Conservation (phyloP, 176 grass and related monocot genomes). For the Zea luxurians region DNA sequence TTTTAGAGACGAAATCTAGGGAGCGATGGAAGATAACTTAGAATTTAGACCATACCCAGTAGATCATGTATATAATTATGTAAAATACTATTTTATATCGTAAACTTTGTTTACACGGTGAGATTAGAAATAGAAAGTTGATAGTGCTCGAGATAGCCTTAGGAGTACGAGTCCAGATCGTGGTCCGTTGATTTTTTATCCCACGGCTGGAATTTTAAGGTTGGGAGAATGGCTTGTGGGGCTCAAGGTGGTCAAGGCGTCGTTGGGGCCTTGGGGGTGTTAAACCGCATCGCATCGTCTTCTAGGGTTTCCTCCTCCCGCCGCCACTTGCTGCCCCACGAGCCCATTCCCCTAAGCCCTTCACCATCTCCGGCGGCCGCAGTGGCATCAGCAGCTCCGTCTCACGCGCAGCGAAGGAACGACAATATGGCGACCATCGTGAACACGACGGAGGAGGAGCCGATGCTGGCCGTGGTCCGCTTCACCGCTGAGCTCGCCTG, state of each 20-base stretch:
- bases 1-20: too few relatives aligned
- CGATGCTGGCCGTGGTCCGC: conserved; percentile 74
- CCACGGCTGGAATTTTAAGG: not conserved
- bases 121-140: too few relatives aligned
- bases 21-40: too few relatives aligned
- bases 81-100: too few relatives aligned
- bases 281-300: conserved; percentile 3
- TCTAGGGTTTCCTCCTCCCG: conserved; percentile 45
- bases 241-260: not conserved
- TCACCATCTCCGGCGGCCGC: conserved; percentile 37
- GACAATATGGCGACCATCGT: conserved; percentile 71
- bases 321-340: not conserved
- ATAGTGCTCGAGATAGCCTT: too few relatives aligned
- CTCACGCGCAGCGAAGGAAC: not conserved
- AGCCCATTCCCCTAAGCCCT: not conserved
- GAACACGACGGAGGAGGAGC: conserved; percentile 87
- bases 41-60: too few relatives aligned
- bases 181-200: not conserved
- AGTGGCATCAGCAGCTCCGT: not conserved
- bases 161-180: not conserved
- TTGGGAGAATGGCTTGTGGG: not conserved
- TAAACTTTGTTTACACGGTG: too few relatives aligned
- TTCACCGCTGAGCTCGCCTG: conserved; percentile 78
- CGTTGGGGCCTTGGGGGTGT: not conserved
- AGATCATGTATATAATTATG: too few relatives aligned